Conservation (phyloP, 257 asterid species). For the Anisodus tanguticus region DNA sequence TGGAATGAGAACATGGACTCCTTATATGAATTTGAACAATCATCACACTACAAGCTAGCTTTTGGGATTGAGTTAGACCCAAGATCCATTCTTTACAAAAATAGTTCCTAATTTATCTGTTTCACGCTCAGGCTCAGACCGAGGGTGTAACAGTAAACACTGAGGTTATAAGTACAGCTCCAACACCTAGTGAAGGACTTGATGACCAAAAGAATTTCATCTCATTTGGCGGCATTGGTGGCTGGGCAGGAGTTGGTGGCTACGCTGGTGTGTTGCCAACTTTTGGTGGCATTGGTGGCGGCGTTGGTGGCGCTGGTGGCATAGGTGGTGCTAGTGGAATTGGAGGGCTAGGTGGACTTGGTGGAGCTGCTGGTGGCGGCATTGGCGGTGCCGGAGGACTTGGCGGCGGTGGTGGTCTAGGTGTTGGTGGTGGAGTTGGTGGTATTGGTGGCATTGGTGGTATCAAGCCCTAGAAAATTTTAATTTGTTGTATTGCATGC, state of each 20-base stretch:
- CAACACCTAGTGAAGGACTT: conserved; percentile 39
- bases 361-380: conserved; percentile 45
- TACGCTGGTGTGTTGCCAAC: conserved; percentile 42
- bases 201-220: conserved; percentile 67
- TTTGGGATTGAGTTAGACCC: no score
- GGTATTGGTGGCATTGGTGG: conserved; percentile 41
- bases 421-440: conserved; percentile 41
- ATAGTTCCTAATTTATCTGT: not conserved
- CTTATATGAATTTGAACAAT: no score
- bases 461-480: conserved; percentile 30
- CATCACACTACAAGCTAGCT: no score
- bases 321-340: conserved; percentile 48
- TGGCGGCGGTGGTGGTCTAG: conserved; percentile 48
- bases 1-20: no score
- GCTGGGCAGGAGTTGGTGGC: conserved; percentile 53
- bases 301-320: conserved; percentile 36
- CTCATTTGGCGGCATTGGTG: conserved; percentile 63
- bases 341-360: conserved; percentile 48
- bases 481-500: not conserved
- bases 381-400: conserved; percentile 38
- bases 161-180: conserved; percentile 33
- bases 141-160: conserved; percentile 36
- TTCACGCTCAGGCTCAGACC: conserved; percentile 10
- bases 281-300: conserved; percentile 40
- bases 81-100: no score